Conservation (phyloP, 208 protist genomes). For the Leptomonas pyrrhocoris region DNA sequence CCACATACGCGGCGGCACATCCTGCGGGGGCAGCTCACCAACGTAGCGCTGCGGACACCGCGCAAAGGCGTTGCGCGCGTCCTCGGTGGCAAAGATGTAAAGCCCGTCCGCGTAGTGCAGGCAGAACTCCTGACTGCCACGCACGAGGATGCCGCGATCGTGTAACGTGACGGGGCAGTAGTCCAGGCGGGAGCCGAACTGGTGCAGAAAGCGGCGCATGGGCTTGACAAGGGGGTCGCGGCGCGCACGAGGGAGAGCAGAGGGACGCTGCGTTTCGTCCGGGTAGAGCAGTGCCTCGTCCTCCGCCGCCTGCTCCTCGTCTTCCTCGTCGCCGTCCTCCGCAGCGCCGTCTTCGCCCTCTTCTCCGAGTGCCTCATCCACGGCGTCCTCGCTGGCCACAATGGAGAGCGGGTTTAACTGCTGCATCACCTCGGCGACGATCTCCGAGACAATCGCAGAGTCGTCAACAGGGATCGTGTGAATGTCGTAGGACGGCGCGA, state of each 20-base stretch:
- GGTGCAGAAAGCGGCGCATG: conserved; percentile 65
- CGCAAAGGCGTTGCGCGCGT: conserved; percentile 60
- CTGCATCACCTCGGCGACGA: conserved; percentile 41
- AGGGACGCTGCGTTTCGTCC: conserved; percentile 23
- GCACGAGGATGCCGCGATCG: conserved; percentile 70
- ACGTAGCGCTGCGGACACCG: conserved; percentile 73
- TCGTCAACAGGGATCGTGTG: conserved; percentile 35
- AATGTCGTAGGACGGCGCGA: conserved; percentile 29
- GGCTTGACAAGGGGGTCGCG: conserved; percentile 55
- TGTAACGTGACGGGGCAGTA: conserved; percentile 88
- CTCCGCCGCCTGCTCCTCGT: conserved; percentile 60
- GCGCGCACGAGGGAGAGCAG: neutral
- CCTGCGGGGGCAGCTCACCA: conserved; percentile 38
- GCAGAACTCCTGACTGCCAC: conserved; percentile 65
- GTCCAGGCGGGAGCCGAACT: conserved; percentile 77
- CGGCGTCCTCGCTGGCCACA: conserved; percentile 46
- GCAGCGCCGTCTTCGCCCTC: conserved; percentile 61
- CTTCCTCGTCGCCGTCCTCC: conserved; percentile 62
- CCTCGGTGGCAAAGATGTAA: conserved; percentile 83
- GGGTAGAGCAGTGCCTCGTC: conserved; percentile 71
- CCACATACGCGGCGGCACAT: conserved; percentile 79
- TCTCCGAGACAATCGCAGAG: conserved; percentile 33
- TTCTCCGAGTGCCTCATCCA: conserved; percentile 40
- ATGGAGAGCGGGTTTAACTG: conserved; percentile 59
- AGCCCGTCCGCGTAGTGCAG: conserved; percentile 57